phyloP scores from a whole-genome alignment of 2,329 filamentous ascomycete genomes.

The Fusarium oxysporum region DNA sequence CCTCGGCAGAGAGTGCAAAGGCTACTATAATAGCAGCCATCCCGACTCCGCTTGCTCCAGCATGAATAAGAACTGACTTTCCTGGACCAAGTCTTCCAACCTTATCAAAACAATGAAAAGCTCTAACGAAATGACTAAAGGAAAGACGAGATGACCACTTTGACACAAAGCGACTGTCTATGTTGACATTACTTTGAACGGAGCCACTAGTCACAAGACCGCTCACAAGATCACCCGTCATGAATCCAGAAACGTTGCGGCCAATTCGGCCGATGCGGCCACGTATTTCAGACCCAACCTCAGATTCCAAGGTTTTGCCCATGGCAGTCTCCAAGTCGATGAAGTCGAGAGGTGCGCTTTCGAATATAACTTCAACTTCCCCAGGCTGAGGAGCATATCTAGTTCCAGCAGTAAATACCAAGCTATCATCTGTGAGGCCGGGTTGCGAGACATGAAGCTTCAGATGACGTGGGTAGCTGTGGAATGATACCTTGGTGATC shows the following conservation, averaged over 20 bases:
- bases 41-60: slow-evolving; percentile 57
- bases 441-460: slow-evolving; percentile 45
- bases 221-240: slow-evolving; percentile 56
- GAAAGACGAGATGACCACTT: slow-evolving; percentile 44
- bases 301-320: slow-evolving; percentile 48
- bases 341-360: slow-evolving; percentile 50
- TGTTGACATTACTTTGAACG: slow-evolving; percentile 50
- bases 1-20: slow-evolving; percentile 50
- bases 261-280: slow-evolving; percentile 54
- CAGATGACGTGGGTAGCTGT: slow-evolving; percentile 18
- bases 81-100: slow-evolving; percentile 45
- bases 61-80: slow-evolving; percentile 57
- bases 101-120: slow-evolving; percentile 55
- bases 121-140: slow-evolving; percentile 56
- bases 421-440: slow-evolving; percentile 41
- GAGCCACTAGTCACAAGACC: slow-evolving; percentile 53
- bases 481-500: slow-evolving; percentile 36
- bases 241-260: slow-evolving; percentile 46
- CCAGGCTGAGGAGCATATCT: slow-evolving; percentile 40
- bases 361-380: slow-evolving; percentile 57
- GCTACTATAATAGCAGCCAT: slow-evolving; percentile 58
- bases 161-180: slow-evolving; percentile 54
- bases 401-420: slow-evolving; percentile 42
- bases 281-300: slow-evolving; percentile 56
- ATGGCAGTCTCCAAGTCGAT: slow-evolving; percentile 53